Percentiles rank a stretch among this genome's conserved stretches.
phyloP scores from a whole-genome alignment of 2,329 filamentous ascomycete species.

The Drechslerella stenobrocha region DNA sequence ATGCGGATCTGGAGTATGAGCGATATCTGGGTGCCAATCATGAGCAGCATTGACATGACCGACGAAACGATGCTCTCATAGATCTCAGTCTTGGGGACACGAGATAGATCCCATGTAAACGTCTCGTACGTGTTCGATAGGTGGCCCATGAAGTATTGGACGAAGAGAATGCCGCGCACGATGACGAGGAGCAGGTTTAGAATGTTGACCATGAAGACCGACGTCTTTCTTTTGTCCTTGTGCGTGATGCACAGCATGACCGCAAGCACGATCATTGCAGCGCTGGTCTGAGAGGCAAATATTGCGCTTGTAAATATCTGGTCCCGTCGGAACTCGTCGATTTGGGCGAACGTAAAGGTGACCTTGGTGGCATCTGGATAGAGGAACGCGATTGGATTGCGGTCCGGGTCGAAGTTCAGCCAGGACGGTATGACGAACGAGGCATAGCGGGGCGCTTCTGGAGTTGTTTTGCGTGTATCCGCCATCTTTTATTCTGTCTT shows the following conservation, averaged over 20 bases:
- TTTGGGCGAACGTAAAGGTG: conserved; percentile 48
- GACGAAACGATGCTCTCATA: conserved; percentile 59
- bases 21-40: conserved; percentile 63
- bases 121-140: conserved; percentile 66
- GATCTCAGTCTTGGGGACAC: conserved; percentile 58
- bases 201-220: conserved; percentile 69
- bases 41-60: conserved; percentile 61
- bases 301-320: conserved; percentile 55
- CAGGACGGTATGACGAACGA: conserved; percentile 15
- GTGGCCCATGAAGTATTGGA: conserved; percentile 65
- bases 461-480: not conserved
- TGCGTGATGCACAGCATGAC: conserved; percentile 70
- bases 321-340: conserved; percentile 40
- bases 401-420: conserved; percentile 18
- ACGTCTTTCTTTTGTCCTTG: conserved; percentile 65
- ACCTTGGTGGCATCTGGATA: conserved; percentile 49
- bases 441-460: conserved; percentile 4
- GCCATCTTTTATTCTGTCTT: not conserved
- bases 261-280: conserved; percentile 67
- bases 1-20: conserved; percentile 67
- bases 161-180: conserved; percentile 64
- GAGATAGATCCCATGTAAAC: conserved; percentile 62
- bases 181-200: conserved; percentile 65
- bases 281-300: conserved; percentile 72
- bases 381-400: conserved; percentile 26